Percentiles rank a stretch among this genome's conserved stretches.
Conservation (phyloP, 805 yeast genomes). For the Nakazawaea peltata region DNA sequence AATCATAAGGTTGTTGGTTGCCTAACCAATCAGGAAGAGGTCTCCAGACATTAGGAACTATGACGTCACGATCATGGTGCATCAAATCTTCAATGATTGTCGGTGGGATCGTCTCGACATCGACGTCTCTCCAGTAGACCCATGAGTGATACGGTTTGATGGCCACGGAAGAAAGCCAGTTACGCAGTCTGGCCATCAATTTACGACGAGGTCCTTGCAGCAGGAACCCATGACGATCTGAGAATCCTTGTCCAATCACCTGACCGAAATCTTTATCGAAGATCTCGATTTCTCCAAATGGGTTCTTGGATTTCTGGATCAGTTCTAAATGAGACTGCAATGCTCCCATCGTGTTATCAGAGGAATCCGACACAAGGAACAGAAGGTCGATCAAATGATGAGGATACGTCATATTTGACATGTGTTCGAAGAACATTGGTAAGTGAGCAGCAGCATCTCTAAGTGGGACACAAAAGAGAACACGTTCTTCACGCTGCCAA, state of each 20-base stretch:
- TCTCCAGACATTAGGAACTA: slow-evolving; percentile 93
- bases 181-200: slow-evolving; percentile 92
- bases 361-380: slow-evolving; percentile 83
- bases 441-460: slow-evolving; percentile 54
- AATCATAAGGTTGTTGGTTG: slow-evolving; percentile 76
- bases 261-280: slow-evolving; percentile 93
- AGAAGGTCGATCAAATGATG: slow-evolving; percentile 53
- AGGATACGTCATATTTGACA: slow-evolving; percentile 50
- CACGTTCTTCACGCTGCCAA: slow-evolving; percentile 46
- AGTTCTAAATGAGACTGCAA: slow-evolving; percentile 47
- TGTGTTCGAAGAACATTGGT: slow-evolving; percentile 53
- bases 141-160: slow-evolving; percentile 87
- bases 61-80: slow-evolving; percentile 86
- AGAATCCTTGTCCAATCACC: slow-evolving; percentile 83
- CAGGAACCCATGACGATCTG: slow-evolving; percentile 90
- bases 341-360: slow-evolving; percentile 76
- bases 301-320: slow-evolving; percentile 60
- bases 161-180: slow-evolving; percentile 86
- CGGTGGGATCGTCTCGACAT: slow-evolving; percentile 84
- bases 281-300: slow-evolving; percentile 78
- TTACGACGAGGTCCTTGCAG: slow-evolving; percentile 95
- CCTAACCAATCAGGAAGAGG: slow-evolving; percentile 85
- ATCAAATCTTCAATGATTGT: slow-evolving; percentile 85
- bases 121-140: slow-evolving; percentile 98
- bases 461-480: slow-evolving; percentile 48